Evolutionary conservation across 352 stramenopile species (phyloP), one percentile per base, ranked within the genome.

Genomic region (Phytophthora constricta): DNA sequence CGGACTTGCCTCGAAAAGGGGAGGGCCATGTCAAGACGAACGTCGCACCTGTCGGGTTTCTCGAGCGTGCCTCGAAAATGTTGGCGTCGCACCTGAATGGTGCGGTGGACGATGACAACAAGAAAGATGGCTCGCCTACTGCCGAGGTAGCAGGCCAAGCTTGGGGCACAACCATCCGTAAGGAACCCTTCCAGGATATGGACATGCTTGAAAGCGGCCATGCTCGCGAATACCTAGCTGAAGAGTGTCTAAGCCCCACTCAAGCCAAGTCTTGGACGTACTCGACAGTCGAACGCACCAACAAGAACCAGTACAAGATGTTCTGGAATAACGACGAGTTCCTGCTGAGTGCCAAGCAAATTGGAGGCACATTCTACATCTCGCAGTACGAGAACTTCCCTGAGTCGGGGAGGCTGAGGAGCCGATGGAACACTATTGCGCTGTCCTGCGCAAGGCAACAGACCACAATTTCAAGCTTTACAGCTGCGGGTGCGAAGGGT

Each of bases 361-460:
- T 92, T n/a, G 84, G 83, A 27, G 84, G 84, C 31, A 90, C 79
- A 17, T 95, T 95, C 62, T 97, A 93, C 77, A 96, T 96, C 66
- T 96, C 87, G 20, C 89, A 96, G 62, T 97, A 97, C 65, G 85
- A 95, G 53, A 77, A 96, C 52, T 97, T 97, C 64, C 82, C 89
- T 1, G 85, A 95, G 48, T 77, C 74, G 1, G 65, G 58, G 79
- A 87, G 1, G 53, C 31, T 2, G 72, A 80, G 2, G 74, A 84
- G 19, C 81, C 82, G 0, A 85, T 65, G 10, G 79, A 72, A 4
- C 85, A 93, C 62, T 96, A 95, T 65, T 96, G 87, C 45, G 85
- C 83, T 2, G 80, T 96, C 11, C 70, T 96, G 27, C 84, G 84
- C 27, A 92, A 92, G 53, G 65, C 78, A 34, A 78, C 74, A 3